These are phyloP conservation scores for Lactarius pseudohatsudake DNA, from an alignment of 768 basidiomycete species.

Conservation along the genomic window DNA sequence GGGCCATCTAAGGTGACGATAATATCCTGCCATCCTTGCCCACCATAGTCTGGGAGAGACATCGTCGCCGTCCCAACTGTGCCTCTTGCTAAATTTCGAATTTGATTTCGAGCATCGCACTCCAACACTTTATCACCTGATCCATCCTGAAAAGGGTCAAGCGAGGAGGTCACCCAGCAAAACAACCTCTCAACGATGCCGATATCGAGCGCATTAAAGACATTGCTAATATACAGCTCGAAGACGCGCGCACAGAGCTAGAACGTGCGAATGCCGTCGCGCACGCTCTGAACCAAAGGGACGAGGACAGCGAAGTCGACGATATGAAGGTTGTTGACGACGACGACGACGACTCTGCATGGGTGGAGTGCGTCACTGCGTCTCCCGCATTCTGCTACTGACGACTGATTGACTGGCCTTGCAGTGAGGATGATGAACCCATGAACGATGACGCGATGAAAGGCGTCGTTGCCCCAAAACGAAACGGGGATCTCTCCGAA, in stretches of 20 bases:
- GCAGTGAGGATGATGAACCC: slow-evolving; percentile 50
- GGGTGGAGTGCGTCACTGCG: slow-evolving; percentile 77
- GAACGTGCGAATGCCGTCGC: slow-evolving; percentile 79
- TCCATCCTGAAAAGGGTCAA: too few species aligned
- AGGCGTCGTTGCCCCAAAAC: slow-evolving; percentile 35
- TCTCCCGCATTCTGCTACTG: slow-evolving; percentile 32
- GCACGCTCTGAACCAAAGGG: slow-evolving; percentile 64
- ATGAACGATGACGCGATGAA: slow-evolving; percentile 58
- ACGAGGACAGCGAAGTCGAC: slow-evolving; percentile 64
- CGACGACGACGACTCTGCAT: slow-evolving; percentile 51
- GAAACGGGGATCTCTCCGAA: slow-evolving; percentile 61
- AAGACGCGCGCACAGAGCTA: slow-evolving; percentile 85
- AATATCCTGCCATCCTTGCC: slow-evolving; percentile 43
- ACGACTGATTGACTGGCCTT: slow-evolving; percentile 37
- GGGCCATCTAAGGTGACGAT: slow-evolving; percentile 44
- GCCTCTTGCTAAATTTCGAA: too few species aligned
- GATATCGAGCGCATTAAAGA: slow-evolving; percentile 89
- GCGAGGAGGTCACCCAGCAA: too few species aligned
- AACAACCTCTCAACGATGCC: slow-evolving; percentile 69
- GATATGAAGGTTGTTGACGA: slow-evolving; percentile 43
- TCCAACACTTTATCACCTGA: too few species aligned
- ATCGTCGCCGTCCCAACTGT: slow-evolving; percentile 16
- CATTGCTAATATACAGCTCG: slow-evolving; percentile 83
- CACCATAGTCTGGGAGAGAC: slow-evolving; percentile 22
- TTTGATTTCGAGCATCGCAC: too few species aligned